Base-by-base conservation (phyloP, 768 basidiomycete genomes). In the Clitopilus passeckerianus region DNA sequence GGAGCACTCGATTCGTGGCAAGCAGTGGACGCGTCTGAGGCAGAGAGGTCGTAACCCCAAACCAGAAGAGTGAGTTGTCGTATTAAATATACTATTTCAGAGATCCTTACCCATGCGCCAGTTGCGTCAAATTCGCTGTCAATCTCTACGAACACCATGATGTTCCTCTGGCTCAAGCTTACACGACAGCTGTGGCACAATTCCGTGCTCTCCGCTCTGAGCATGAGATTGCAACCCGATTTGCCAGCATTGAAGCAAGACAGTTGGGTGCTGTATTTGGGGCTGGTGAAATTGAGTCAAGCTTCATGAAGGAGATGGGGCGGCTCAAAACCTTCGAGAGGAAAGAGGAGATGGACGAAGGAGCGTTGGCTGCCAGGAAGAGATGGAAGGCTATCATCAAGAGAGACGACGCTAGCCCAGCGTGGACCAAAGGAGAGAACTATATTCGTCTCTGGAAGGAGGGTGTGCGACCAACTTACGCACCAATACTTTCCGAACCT, bases 151-250 rank as follows among this genome's bases (percentile, higher is more conserved):
- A 84, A 61, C 62, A 83, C 59, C 89, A 93, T 68, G 60, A 70
- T 6, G 57, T 85, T 33, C 78, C 91, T 0, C 76, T 97, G 27
- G 85, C 90, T 3, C 73, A 86, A 52, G 96, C 97, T 12, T 99
- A 99, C 71, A 79, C 81, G 1, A 74, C 78, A 10, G 89, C 93
- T 27, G 80, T 95, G 9, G 80, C 86, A 5, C 93, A 98, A 72
- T 99, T 95, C 75, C 90, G 92, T 52, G 78, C 92, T 15, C 80
- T 99, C 41, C 87, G 95, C 37, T 87, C 93, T 34, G 89, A 92
- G 71, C 87, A 90, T 66, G 84, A 93, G 65, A 80, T 93, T 54
- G 82, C 91, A 1, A 86, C 85, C 37, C 77, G 80, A 2, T 84
- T 92, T 56, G 95, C 96, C 18, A 82, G 80, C 16, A 75, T 86